Evolutionary conservation across 768 basidiomycete species (phyloP).

Genomic region (Sporobolomyces phaffii): DNA sequence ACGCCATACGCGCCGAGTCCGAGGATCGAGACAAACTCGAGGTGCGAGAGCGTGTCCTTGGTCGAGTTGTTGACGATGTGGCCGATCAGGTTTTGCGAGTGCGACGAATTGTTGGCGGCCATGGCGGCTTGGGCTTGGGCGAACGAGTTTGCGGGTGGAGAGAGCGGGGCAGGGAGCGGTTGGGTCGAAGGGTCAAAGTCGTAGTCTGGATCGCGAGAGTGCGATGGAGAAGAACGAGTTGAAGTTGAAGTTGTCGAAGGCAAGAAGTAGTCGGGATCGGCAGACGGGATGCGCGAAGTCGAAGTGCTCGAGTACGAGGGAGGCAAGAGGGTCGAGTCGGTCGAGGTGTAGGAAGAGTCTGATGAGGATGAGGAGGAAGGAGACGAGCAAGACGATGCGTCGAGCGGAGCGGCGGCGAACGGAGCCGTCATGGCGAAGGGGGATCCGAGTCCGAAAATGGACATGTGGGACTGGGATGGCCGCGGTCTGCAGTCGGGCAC

Average conservation of each 20-base stretch:
- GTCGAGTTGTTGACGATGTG: slow-evolving; percentile 70
- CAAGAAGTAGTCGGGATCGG: slow-evolving; percentile 6
- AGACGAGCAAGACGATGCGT: slow-evolving; percentile 3
- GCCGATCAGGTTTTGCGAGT: slow-evolving; percentile 52
- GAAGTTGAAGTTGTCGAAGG: neutral
- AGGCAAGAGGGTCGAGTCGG: slow-evolving; percentile 12
- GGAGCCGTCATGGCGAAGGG: slow-evolving; percentile 26
- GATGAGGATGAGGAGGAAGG: slow-evolving; percentile 22
- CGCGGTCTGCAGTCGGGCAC: neutral
- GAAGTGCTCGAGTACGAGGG: neutral
- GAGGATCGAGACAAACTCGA: slow-evolving; percentile 78
- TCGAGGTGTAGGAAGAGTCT: slow-evolving; percentile 21
- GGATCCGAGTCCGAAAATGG: slow-evolving; percentile 18
- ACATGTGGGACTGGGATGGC: neutral
- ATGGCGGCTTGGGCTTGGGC: slow-evolving; percentile 37
- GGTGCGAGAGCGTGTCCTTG: slow-evolving; percentile 45
- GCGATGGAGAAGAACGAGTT: neutral
- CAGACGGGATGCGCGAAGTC: neutral
- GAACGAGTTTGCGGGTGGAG: slow-evolving; percentile 27
- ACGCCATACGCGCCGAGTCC: slow-evolving; percentile 93
- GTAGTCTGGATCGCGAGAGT: neutral
- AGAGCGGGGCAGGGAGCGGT: slow-evolving; percentile 6
- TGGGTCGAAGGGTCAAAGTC: neutral
- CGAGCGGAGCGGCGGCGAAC: slow-evolving; percentile 5
- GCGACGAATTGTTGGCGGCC: slow-evolving; percentile 38